A percentile compares a stretch with the other conserved stretches of the same genome.
These are phyloP conservation scores for Aristolochia fimbriata DNA, from an alignment of 164 flowering plant genomes.

Conservation along the genomic window DNA sequence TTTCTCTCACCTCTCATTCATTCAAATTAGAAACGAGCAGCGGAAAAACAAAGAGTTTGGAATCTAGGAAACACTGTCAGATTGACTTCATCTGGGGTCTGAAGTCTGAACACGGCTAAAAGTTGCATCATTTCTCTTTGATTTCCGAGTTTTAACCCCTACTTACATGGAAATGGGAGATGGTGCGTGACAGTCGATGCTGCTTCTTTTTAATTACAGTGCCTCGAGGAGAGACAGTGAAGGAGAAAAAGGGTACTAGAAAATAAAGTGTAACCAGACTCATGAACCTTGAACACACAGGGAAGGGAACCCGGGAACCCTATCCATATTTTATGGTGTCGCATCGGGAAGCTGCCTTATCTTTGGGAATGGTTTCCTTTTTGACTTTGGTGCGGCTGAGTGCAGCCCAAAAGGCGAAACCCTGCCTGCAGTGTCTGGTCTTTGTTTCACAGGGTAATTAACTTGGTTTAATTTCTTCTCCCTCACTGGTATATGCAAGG, in stretches of 20 bases:
- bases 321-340: neutral
- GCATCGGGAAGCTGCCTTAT: neutral
- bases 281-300: neutral
- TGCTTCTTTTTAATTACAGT: neutral
- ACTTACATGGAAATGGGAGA: neutral
- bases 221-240: neutral
- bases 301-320: neutral
- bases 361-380: conserved; percentile 1
- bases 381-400: neutral
- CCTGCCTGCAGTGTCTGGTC: neutral
- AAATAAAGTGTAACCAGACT: neutral
- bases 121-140: neutral
- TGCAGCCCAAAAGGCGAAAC: neutral
- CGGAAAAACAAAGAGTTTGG: neutral
- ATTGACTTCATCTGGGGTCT: neutral
- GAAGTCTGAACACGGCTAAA: too few relatives aligned
- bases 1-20: neutral
- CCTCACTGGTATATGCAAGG: neutral
- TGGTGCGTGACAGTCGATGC: too few relatives aligned
- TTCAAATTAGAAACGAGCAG: conserved; percentile 1
- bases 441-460: neutral
- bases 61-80: conserved; percentile 3
- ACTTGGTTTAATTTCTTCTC: neutral
- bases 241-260: neutral
- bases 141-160: neutral